phyloP scores from a whole-genome alignment of 2,329 filamentous ascomycete genomes.

The Claviceps pusilla region DNA sequence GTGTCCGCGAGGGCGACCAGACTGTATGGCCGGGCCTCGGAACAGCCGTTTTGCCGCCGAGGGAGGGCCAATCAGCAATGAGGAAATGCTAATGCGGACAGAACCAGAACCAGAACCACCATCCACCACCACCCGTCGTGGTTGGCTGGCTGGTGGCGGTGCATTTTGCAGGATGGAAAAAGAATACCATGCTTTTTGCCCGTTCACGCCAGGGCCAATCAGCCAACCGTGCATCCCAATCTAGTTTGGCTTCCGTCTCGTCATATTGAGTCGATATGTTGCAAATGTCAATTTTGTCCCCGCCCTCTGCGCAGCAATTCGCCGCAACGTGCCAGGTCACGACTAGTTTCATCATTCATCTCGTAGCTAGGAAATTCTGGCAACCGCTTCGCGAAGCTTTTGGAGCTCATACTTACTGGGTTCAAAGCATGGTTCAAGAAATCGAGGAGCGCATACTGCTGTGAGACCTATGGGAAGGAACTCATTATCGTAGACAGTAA shows the following conservation, averaged over 20 bases:
- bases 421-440: too few species aligned
- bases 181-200: too few species aligned
- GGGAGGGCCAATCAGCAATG: conserved; percentile 13
- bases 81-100: conserved; percentile 14
- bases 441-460: too few species aligned
- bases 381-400: too few species aligned
- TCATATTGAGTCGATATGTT: background rate
- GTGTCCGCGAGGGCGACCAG: too few species aligned
- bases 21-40: too few species aligned
- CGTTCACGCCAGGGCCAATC: background rate
- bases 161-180: too few species aligned
- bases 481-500: background rate
- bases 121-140: background rate
- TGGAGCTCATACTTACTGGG: too few species aligned
- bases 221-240: too few species aligned
- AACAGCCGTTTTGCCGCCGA: background rate
- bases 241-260: too few species aligned
- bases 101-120: background rate
- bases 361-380: background rate
- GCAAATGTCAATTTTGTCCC: background rate
- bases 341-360: background rate
- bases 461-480: too few species aligned
- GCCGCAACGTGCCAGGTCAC: too few species aligned
- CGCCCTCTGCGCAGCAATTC: background rate
- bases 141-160: background rate